Evolutionary conservation across 225 moss, liverwort and hornwort genomes (phyloP).

Genomic region (Asterella californica): DNA sequence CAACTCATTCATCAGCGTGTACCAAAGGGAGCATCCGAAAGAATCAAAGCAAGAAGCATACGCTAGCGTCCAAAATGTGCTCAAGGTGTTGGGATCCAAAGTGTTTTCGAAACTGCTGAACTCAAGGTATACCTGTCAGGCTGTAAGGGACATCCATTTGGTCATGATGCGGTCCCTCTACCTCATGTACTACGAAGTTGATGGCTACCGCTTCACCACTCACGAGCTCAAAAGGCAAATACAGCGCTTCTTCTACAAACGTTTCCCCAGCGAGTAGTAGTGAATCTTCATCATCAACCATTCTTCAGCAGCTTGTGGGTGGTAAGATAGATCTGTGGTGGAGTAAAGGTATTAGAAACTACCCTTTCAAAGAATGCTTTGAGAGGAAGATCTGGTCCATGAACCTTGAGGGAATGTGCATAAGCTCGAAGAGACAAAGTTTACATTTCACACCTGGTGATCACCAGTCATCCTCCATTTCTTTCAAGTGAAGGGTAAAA

Average conservation of each 20-base stretch:
- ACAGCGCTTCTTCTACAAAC: constrained; percentile 26
- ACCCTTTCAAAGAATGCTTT: neutral
- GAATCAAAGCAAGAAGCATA: constrained; percentile 19
- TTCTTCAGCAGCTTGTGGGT: neutral
- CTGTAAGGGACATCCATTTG: constrained; percentile 17
- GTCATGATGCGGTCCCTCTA: constrained; percentile 25
- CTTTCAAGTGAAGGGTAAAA: neutral
- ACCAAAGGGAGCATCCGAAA: constrained; percentile 23
- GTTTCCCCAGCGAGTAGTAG: constrained; percentile 3
- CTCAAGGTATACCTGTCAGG: constrained; percentile 4
- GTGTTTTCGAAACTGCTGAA: constrained; percentile 22
- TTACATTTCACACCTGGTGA: neutral
- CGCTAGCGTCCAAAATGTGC: constrained; percentile 13
- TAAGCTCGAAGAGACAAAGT: neutral
- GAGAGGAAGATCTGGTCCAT: neutral
- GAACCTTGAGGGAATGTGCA: neutral
- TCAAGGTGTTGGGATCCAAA: constrained; percentile 18
- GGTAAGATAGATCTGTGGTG: neutral
- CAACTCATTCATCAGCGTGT: constrained; percentile 27
- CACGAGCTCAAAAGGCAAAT: constrained; percentile 25
- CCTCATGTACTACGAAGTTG: constrained; percentile 28
- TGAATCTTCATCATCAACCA: neutral
- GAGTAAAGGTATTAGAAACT: neutral
- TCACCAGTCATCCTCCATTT: neutral
- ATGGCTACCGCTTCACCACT: constrained; percentile 24